Evolutionary conservation across 2,329 filamentous ascomycete genomes (phyloP).

Genomic region (Aspergillus latus): DNA sequence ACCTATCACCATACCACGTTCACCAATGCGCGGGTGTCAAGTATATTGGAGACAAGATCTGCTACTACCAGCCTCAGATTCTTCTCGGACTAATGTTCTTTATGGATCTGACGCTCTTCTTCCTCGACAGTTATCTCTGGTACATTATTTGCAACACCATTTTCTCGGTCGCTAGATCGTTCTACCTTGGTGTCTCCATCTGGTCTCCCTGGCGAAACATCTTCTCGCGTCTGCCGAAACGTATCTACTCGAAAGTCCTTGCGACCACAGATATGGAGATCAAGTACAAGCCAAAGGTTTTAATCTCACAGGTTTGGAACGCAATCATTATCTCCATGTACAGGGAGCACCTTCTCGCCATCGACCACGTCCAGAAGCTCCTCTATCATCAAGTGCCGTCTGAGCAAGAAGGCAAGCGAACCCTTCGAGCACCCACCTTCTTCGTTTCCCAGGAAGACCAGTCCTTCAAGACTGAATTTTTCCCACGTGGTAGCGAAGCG

Average conservation of each 20-base stretch:
- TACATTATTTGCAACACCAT: conserved; percentile 93
- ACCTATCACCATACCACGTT: conserved; percentile 80
- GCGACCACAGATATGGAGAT: conserved; percentile 99
- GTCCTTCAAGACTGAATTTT: conserved; percentile 99
- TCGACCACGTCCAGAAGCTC: conserved; percentile 97
- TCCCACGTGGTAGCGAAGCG: conserved; percentile 89
- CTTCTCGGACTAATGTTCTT: conserved; percentile 86
- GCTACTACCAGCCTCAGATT: conserved; percentile 78
- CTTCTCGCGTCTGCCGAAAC: conserved; percentile 95
- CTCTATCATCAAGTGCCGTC: conserved; percentile 98
- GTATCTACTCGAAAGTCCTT: conserved; percentile 97
- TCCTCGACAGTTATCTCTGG: conserved; percentile 97
- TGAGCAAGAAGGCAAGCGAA: conserved; percentile 97
- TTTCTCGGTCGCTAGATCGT: conserved; percentile 91
- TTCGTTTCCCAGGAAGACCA: conserved; percentile 99
- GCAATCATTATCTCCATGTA: conserved; percentile 99
- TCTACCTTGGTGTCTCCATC: conserved; percentile 97
- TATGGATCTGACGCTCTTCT: conserved; percentile 94
- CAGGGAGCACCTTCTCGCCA: conserved; percentile 91
- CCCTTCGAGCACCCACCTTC: conserved; percentile 91
- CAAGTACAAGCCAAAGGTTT: conserved; percentile 99
- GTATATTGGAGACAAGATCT: conserved; percentile 66
- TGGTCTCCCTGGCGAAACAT: conserved; percentile 99
- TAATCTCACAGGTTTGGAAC: conserved; percentile 99
- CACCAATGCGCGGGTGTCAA: conserved; percentile 71